Evolutionary conservation across 2,329 filamentous ascomycete species (phyloP), one percentile per base, ranked within the genome.

Genomic region (Fusarium xylarioides): DNA sequence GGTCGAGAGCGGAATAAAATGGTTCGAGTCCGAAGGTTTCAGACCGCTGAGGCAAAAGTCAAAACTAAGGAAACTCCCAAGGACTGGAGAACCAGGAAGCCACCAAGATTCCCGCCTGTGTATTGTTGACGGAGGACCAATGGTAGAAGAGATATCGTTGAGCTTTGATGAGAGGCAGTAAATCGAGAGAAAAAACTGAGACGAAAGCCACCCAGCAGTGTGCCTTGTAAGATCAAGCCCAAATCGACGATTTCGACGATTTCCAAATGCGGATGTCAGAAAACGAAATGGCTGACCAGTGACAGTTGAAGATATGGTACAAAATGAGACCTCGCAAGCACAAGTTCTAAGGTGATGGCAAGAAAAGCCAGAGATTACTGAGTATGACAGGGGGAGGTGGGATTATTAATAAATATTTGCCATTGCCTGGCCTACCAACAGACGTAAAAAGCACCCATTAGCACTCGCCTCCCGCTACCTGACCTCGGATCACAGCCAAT

Each of bases 361-460:
- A 50, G 32, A 21, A n/a, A 43, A 62, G 32, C 47, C 43, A 28
- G 30, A 62, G 32, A 37, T 55, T 40, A 34, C 49, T 23, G 35
- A 30, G 55, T 42, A 37, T 42, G 19, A 40, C 61, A 65, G 55
- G 65, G 65, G 47, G 52, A 50, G n/a, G 62, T 60, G 40, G 42
- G 34, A 52, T 50, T 64, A 68, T 63, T 68, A 68, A 44, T 54
- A 68, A 43, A 18, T 50, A 63, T 30, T 63, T 56, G 54, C 43
- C 37, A 63, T 42, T 49, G 44, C 43, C 64, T 55, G 50, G 47
- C 35, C 49, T 66, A 40, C 52, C 42, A 38, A 34, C 56, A 21
- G 34, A 21, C 11, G 30, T 47, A 43, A 35, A 68, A 35, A 35
- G 47, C 58, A 55, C 37, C 23, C n/a, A 34, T 54, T 34, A 18